Evolutionary conservation across 1,139 yeast genomes (phyloP), one percentile per base, ranked within the genome.

Genomic region (Yamadazyma atmosphaerica): DNA sequence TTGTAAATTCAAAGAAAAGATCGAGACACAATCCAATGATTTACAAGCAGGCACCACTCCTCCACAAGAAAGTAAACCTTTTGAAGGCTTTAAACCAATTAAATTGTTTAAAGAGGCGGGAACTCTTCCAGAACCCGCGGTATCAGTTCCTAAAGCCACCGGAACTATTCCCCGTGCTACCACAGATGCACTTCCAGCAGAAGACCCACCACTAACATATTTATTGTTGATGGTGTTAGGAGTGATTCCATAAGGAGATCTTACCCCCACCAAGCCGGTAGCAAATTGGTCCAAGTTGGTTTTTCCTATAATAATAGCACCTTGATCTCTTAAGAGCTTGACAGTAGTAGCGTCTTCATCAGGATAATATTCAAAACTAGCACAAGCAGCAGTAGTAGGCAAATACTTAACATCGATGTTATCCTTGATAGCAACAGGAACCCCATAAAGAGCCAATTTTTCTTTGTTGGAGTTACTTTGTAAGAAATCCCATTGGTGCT

Each of bases 41-140:
- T 84, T 86, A 65, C 98, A 90, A 12, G 98, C 98, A n/a, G 98
- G 98, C 4, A 92, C 94, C 18, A 92, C 96, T 40, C 98, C 98
- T 8, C 71, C 61, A 44, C 94, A 81, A 9, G 95, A 85, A 51
- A 90, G 81, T 1, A 81, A 80, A 32, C 98, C 98, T 46, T 82
- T 81, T 2, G 97, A 83, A 24, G 98, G 98, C 60, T 92, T 92
- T 44, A 92, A 74, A 11, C 98, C 98, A 47, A 92, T 75, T 51
- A 92, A 64, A 60, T 90, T 90, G 72, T 92, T 92, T 51, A 90
- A 73, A 17, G 89, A 92, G n/a, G 98, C 98, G 18, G 98, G 98
- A 22, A 92, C 98, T 55, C 98, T 77, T 34, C 97, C 97, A 10
- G 96, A 86, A 17, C 98, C 98, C n/a, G 98, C 98, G 32, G 98